A percentile compares a stretch with the other conserved stretches of the same genome.
Evolutionary conservation across 192 early-diverging fungal species (phyloP).

Genomic region (Entrophospora sp.): DNA sequence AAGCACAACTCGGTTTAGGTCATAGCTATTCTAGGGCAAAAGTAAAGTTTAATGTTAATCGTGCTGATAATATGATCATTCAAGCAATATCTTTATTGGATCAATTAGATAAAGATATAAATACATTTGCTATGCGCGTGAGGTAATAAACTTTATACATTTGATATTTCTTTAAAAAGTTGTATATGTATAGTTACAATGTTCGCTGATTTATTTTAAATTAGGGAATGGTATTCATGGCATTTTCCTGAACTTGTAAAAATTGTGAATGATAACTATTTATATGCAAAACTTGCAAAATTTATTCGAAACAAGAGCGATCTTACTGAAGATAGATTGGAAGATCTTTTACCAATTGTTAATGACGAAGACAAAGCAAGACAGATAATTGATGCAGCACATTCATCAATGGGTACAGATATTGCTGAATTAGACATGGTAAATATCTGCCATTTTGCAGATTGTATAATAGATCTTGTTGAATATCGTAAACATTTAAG

Average conservation of each 20-base stretch:
- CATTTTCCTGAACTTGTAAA: slow-evolving; percentile 99
- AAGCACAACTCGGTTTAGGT: slow-evolving; percentile 94
- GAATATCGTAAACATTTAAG: slow-evolving; percentile 93
- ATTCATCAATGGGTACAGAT: slow-evolving; percentile 96
- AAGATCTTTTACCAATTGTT: slow-evolving; percentile 71
- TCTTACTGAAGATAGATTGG: slow-evolving; percentile 66
- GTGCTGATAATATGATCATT: slow-evolving; percentile 90
- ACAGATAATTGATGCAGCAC: slow-evolving; percentile 88
- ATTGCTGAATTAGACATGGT: slow-evolving; percentile 92
- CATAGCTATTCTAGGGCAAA: slow-evolving; percentile 98
- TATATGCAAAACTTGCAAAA: slow-evolving; percentile 84
- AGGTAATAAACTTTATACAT: slow-evolving; percentile 36
- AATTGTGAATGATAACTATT: slow-evolving; percentile 88
- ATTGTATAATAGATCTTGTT: slow-evolving; percentile 80
- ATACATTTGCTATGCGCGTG: slow-evolving; percentile 94
- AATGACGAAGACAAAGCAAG: slow-evolving; percentile 74
- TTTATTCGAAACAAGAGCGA: slow-evolving; percentile 86
- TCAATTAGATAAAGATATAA: slow-evolving; percentile 97
- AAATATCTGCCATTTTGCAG: slow-evolving; percentile 91
- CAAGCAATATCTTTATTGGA: slow-evolving; percentile 88
- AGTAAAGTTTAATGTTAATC: slow-evolving; percentile 99
- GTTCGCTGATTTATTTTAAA: neutral
- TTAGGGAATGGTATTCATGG: slow-evolving; percentile 99
- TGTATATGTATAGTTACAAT: no score
- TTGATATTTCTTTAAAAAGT: no score